Conservation (phyloP, 495 filamentous ascomycete species). For the Daldinia grandis region DNA sequence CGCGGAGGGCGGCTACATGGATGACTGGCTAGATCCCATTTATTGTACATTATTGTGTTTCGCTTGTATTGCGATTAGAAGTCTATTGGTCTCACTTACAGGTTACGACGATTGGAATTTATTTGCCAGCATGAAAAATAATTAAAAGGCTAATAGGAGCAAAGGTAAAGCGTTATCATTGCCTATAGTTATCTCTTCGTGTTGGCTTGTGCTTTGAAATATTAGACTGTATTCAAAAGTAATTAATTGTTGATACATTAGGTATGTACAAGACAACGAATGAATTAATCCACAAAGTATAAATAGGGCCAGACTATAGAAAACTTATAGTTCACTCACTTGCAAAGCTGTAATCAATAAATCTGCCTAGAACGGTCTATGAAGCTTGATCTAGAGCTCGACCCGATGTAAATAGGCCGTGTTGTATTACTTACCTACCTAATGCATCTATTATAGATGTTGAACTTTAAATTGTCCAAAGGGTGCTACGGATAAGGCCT, state of each 20-base stretch:
- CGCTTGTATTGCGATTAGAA: background rate
- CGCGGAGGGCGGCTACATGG: conserved; percentile 85
- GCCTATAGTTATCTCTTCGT: background rate
- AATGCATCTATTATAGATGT: background rate
- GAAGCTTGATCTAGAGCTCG: conserved; percentile 1
- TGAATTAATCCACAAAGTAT: background rate
- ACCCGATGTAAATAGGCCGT: background rate
- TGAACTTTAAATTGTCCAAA: background rate
- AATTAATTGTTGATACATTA: background rate
- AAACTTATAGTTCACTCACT: background rate
- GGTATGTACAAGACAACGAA: background rate
- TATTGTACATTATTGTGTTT: conserved; percentile 24
- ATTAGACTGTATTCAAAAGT: background rate
- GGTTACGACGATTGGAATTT: background rate
- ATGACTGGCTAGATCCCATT: conserved; percentile 69
- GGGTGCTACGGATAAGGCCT: background rate
- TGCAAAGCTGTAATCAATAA: background rate
- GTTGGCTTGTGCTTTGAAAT: background rate
- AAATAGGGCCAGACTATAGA: background rate
- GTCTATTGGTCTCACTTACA: background rate
- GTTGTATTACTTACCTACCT: background rate
- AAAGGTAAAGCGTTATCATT: background rate
- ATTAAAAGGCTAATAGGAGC: background rate
- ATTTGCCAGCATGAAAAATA: conserved; percentile 1
- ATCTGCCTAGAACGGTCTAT: conserved; percentile 2